These are phyloP conservation scores for Coemansia umbellata DNA, from an alignment of 192 early-diverging fungal species.

Conservation along the genomic window DNA sequence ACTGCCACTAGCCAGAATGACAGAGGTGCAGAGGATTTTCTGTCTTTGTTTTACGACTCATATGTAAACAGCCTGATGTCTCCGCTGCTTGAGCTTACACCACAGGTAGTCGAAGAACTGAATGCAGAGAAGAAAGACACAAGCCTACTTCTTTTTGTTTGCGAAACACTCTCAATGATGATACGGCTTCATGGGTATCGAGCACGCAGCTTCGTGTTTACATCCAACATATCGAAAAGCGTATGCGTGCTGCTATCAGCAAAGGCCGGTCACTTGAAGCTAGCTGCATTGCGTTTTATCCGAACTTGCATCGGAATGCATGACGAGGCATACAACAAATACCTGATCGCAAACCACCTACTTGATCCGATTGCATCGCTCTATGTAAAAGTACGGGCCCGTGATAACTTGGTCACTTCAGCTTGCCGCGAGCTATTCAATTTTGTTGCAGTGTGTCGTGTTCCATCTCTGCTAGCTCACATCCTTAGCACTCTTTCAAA, in stretches of 20 bases:
- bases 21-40: conserved; percentile 68
- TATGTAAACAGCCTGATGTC: conserved; percentile 59
- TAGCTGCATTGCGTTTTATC: conserved; percentile 78
- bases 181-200: conserved; percentile 69
- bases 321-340: conserved; percentile 81
- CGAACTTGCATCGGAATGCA: conserved; percentile 69
- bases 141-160: conserved; percentile 36
- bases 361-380: conserved; percentile 64
- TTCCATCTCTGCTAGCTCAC: conserved; percentile 68
- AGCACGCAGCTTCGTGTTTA: conserved; percentile 73
- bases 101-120: conserved; percentile 24
- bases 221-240: conserved; percentile 58
- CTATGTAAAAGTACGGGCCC: conserved; percentile 59
- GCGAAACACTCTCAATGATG: conserved; percentile 74
- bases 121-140: not conserved
- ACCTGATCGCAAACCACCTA: conserved; percentile 70
- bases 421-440: conserved; percentile 88
- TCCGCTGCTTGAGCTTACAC: conserved; percentile 57
- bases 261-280: conserved; percentile 62
- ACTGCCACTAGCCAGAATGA: conserved; percentile 22
- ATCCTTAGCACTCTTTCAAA: conserved; percentile 43
- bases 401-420: conserved; percentile 83
- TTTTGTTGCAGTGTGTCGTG: conserved; percentile 66
- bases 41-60: conserved; percentile 73
- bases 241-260: conserved; percentile 64